A percentile compares a stretch with the other conserved stretches of the same genome.
These are phyloP conservation scores for Fusarium sp. DNA, from an alignment of 2,329 filamentous ascomycete genomes.

Conservation along the genomic window DNA sequence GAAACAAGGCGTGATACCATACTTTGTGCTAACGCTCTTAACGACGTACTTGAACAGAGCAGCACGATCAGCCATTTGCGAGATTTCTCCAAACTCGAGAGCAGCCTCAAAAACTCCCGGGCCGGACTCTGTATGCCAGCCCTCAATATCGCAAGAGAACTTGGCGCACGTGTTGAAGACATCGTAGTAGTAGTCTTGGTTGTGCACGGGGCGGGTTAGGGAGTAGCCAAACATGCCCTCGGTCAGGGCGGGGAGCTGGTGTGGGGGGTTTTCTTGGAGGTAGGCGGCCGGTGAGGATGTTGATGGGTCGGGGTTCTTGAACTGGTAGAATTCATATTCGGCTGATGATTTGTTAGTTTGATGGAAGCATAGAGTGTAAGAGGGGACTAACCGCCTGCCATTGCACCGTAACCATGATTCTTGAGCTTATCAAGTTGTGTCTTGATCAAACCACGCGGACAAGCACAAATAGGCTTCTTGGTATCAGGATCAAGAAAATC, in stretches of 20 bases:
- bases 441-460: constrained; percentile 81
- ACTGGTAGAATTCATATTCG: constrained; percentile 96
- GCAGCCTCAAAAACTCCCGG: constrained; percentile 97
- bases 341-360: constrained; percentile 62
- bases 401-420: constrained; percentile 78
- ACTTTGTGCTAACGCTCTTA: constrained; percentile 87
- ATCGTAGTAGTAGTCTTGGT: constrained; percentile 92
- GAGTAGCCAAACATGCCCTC: constrained; percentile 98
- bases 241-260: constrained; percentile 81
- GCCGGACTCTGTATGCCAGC: constrained; percentile 95
- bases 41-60: constrained; percentile 95
- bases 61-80: constrained; percentile 90
- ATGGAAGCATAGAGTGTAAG: background rate
- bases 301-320: constrained; percentile 72
- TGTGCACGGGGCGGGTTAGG: constrained; percentile 85
- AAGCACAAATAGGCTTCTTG: constrained; percentile 76
- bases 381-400: constrained; percentile 81
- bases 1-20: constrained; percentile 95
- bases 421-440: constrained; percentile 75
- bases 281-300: constrained; percentile 78
- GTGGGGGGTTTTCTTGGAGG: constrained; percentile 77
- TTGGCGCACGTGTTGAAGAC: constrained; percentile 83
- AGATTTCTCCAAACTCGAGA: constrained; percentile 88
- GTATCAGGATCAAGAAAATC: constrained; percentile 87
- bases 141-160: constrained; percentile 86